Conservation (phyloP, 345 rosid genomes). For the Pugionium cornutum region DNA sequence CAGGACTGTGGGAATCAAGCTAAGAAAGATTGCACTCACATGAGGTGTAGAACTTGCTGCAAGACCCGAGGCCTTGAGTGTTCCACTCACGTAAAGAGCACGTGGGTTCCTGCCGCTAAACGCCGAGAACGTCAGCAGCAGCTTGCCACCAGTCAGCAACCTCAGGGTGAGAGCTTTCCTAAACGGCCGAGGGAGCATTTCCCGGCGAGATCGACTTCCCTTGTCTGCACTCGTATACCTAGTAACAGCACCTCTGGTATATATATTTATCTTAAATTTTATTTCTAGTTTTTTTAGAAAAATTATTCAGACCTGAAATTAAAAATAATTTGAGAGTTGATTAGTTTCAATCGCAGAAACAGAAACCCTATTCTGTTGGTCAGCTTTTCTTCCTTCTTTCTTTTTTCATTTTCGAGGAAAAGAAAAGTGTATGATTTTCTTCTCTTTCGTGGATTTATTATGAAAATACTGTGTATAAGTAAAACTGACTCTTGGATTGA, state of each 20-base stretch:
- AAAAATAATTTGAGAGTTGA: constrained; percentile 10
- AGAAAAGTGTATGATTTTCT: background rate
- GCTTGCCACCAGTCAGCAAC: constrained; percentile 44
- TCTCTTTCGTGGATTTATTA: constrained; percentile 2
- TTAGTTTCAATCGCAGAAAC: constrained; percentile 19
- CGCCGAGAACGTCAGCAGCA: constrained; percentile 70
- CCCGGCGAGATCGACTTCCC: constrained; percentile 20
- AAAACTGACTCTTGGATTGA: constrained; percentile 38
- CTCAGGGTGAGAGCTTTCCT: constrained; percentile 21
- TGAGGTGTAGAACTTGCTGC: constrained; percentile 80
- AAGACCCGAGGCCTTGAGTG: constrained; percentile 77
- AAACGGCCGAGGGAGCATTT: constrained; percentile 37
- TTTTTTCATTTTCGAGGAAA: constrained; percentile 32
- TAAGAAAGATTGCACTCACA: constrained; percentile 70
- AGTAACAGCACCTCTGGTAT: constrained; percentile 33
- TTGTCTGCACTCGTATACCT: constrained; percentile 44
- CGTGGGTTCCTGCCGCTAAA: constrained; percentile 82
- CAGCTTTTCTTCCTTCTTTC: constrained; percentile 32
- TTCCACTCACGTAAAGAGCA: constrained; percentile 27
- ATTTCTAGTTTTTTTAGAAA: background rate
- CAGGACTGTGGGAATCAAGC: constrained; percentile 43
- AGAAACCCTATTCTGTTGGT: constrained; percentile 31
- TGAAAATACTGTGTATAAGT: constrained; percentile 32
- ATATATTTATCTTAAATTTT: background rate
- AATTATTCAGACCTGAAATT: background rate